Percentiles rank a stretch among this genome's conserved stretches.
Conservation (phyloP, 192 early-diverging fungal genomes). For the Funneliformis mosseae region DNA sequence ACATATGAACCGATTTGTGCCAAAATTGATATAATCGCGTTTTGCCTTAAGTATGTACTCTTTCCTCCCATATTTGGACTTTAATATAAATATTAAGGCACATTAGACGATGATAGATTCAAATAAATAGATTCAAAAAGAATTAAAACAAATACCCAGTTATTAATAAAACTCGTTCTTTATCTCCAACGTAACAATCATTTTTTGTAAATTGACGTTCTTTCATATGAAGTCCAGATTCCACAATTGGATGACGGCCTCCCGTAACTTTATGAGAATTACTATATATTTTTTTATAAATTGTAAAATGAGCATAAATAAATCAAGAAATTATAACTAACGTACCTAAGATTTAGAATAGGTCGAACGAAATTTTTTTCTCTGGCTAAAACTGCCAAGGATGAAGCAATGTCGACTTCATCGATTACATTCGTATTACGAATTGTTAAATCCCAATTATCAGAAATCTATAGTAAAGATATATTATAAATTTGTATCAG, state of each 20-base stretch:
- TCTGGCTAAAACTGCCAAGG: conserved; percentile 59
- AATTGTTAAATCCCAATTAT: conserved; percentile 56
- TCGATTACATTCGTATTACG: conserved; percentile 65
- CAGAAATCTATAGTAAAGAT: conserved; percentile 39
- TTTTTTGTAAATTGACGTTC: conserved; percentile 59
- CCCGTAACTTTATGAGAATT: conserved; percentile 34
- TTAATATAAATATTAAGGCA: neutral
- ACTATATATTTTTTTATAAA: neutral
- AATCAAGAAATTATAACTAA: neutral
- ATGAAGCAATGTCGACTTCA: conserved; percentile 67
- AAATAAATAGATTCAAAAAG: neutral
- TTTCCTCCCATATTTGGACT: conserved; percentile 62
- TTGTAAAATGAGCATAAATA: neutral
- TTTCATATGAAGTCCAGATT: conserved; percentile 49
- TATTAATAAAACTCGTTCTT: conserved; percentile 45
- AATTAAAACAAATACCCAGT: conserved; percentile 41
- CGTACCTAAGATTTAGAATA: conserved; percentile 40
- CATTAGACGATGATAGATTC: neutral
- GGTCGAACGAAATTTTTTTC: conserved; percentile 62
- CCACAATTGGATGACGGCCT: conserved; percentile 67
- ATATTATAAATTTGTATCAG: neutral
- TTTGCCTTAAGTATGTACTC: conserved; percentile 55
- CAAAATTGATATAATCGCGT: conserved; percentile 53
- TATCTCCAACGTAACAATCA: conserved; percentile 52
- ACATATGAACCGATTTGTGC: conserved; percentile 59